phyloP scores from a whole-genome alignment of 768 basidiomycete genomes.

The Panus rudis region DNA sequence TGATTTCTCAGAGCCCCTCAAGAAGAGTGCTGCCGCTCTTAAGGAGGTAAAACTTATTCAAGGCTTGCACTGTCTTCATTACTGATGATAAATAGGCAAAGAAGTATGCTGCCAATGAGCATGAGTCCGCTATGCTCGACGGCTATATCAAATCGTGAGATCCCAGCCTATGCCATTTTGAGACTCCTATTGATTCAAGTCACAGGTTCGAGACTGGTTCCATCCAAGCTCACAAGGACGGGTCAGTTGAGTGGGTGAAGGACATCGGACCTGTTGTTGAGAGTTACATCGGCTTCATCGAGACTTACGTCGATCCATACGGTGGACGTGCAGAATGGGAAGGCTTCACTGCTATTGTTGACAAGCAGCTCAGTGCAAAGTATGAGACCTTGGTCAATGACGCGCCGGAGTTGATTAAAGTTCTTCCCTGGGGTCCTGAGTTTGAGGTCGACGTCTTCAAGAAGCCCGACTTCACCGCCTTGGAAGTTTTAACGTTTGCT shows the following conservation, averaged over 20 bases:
- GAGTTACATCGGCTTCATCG: slow-evolving; percentile 81
- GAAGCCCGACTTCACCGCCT: slow-evolving; percentile 83
- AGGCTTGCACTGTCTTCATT: not conserved
- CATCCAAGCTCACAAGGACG: slow-evolving; percentile 73
- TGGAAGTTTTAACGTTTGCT: slow-evolving; percentile 77
- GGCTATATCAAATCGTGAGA: slow-evolving; percentile 72
- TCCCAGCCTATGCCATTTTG: not conserved
- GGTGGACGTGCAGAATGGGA: slow-evolving; percentile 93
- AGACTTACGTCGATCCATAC: slow-evolving; percentile 79
- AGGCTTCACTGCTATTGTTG: slow-evolving; percentile 87
- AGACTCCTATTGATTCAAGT: not conserved
- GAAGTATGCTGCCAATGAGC: slow-evolving; percentile 65
- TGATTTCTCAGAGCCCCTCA: slow-evolving; percentile 57
- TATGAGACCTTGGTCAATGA: slow-evolving; percentile 69
- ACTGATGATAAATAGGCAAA: too few relatives aligned
- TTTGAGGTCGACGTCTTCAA: slow-evolving; percentile 54
- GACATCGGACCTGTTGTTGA: slow-evolving; percentile 85
- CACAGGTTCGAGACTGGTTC: slow-evolving; percentile 73
- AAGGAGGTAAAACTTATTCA: slow-evolving; percentile 48
- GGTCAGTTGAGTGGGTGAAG: slow-evolving; percentile 76
- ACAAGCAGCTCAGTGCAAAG: slow-evolving; percentile 77
- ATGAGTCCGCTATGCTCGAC: slow-evolving; percentile 68
- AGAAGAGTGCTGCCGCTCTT: slow-evolving; percentile 48
- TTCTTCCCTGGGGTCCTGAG: slow-evolving; percentile 68
- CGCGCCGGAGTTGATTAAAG: slow-evolving; percentile 76